Evolutionary conservation across 257 asterid species (phyloP).

Genomic region (Asclepias syriaca): DNA sequence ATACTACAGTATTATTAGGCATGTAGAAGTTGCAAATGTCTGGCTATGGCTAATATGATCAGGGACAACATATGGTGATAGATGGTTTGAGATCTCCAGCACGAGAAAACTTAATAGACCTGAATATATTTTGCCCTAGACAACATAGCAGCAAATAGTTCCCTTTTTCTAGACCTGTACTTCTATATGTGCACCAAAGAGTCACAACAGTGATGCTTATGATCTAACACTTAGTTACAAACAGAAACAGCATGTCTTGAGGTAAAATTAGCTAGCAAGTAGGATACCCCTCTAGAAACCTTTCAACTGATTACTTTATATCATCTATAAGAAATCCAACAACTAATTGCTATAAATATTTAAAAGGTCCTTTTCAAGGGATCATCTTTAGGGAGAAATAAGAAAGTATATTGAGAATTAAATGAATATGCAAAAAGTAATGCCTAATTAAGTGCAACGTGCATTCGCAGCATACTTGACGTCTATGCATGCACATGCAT

Average conservation of each 20-base stretch:
- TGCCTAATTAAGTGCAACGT: background rate
- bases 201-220: background rate
- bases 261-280: background rate
- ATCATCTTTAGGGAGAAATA: background rate
- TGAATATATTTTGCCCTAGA: background rate
- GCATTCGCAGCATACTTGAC: background rate
- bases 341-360: background rate
- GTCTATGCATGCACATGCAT: conserved; percentile 5
- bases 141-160: background rate
- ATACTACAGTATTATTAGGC: background rate
- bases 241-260: background rate
- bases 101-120: background rate
- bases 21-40: background rate
- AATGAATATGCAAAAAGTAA: background rate
- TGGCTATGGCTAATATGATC: background rate
- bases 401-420: background rate
- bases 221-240: background rate
- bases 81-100: background rate
- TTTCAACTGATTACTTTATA: background rate
- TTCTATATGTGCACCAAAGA: background rate
- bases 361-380: background rate
- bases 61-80: background rate
- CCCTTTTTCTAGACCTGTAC: background rate
- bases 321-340: background rate
- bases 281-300: background rate